Evolutionary conservation across 495 filamentous ascomycete genomes (phyloP).

Genomic region (Neurospora sp.): DNA sequence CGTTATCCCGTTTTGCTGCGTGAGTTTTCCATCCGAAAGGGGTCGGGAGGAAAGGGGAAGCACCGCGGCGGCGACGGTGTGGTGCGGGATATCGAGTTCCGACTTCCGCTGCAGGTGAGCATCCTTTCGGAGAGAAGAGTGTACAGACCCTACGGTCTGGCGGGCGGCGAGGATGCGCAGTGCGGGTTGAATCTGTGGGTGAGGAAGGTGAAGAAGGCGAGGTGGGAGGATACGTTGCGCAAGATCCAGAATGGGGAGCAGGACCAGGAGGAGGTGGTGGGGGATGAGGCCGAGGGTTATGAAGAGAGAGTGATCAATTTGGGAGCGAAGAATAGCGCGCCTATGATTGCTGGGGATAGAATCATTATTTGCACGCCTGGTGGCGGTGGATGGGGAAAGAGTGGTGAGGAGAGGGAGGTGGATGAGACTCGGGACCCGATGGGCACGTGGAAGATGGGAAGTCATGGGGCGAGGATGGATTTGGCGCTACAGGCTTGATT

Average conservation of each 20-base stretch:
- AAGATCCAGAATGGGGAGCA: constrained; percentile 16
- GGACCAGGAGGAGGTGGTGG: constrained; percentile 19
- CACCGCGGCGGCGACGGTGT: constrained; percentile 85
- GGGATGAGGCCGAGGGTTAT: constrained; percentile 28
- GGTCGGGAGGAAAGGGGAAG: constrained; percentile 61
- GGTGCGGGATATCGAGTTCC: constrained; percentile 88
- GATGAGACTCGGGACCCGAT: constrained; percentile 41
- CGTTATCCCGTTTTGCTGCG: constrained; percentile 82
- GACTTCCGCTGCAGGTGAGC: constrained; percentile 75
- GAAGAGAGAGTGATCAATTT: constrained; percentile 70
- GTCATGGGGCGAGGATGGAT: constrained; percentile 45
- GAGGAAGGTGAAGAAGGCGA: constrained; percentile 46
- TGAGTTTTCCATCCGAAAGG: constrained; percentile 65
- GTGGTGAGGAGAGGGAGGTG: constrained; percentile 41
- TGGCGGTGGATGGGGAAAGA: constrained; percentile 62
- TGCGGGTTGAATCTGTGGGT: constrained; percentile 86
- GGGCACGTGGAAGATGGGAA: constrained; percentile 50
- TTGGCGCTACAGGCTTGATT: constrained; percentile 35
- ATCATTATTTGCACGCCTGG: constrained; percentile 66
- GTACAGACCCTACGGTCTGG: constrained; percentile 79
- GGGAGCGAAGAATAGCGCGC: constrained; percentile 88
- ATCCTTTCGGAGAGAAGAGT: constrained; percentile 85
- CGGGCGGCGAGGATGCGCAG: constrained; percentile 71
- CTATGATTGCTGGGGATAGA: constrained; percentile 75
- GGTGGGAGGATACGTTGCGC: constrained; percentile 33